phyloP scores from a whole-genome alignment of 2,329 filamentous ascomycete genomes.

The Cercospora zeae-maydis region DNA sequence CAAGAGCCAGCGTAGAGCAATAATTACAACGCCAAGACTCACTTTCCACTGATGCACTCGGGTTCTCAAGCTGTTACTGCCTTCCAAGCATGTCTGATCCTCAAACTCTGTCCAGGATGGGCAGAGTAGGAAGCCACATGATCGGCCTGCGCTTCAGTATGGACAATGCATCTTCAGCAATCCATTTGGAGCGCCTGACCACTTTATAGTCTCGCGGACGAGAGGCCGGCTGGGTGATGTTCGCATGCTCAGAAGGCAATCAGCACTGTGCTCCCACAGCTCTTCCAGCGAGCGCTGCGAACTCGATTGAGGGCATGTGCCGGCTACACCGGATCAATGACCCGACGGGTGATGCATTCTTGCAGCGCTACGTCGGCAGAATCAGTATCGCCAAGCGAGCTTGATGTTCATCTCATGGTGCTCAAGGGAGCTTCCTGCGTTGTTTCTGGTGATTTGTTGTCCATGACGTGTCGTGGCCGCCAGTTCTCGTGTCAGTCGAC shows the following conservation, averaged over 20 bases:
- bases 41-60: background rate
- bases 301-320: background rate
- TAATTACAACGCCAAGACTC: background rate
- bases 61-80: background rate
- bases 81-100: background rate
- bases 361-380: background rate
- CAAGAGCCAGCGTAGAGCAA: background rate
- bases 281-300: background rate
- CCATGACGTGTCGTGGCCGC: background rate
- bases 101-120: background rate
- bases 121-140: background rate
- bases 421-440: background rate
- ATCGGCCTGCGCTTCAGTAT: background rate
- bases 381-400: background rate
- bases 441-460: background rate
- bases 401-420: background rate
- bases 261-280: background rate
- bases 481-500: background rate
- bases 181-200: background rate
- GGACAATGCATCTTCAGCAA: background rate
- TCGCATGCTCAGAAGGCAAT: background rate
- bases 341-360: background rate
- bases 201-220: background rate
- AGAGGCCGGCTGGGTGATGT: background rate
- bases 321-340: background rate